Base-by-base conservation (phyloP, 1,139 yeast genomes). In the Geotrichum australiense region DNA sequence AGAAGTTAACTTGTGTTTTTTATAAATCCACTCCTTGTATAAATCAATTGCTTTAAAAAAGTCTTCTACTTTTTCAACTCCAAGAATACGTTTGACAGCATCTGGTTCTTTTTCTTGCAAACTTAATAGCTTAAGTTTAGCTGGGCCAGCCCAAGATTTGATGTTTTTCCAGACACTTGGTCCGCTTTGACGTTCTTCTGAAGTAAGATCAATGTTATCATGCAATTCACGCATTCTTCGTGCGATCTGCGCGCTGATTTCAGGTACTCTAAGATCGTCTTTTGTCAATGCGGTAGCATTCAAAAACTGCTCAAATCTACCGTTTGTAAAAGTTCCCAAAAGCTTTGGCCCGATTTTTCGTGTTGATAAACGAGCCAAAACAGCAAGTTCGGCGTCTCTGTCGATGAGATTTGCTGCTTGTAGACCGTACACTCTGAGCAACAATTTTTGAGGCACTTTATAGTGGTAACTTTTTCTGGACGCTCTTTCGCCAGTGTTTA, bases 191-290 rank as follows among this genome's bases (percentile, higher is more conserved):
- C 68, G 63, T 52, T 80, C 89, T 3, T 61, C 63, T 5, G 60
- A 56, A 25, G 74, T 73, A 43, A 91, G 65, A n/a, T 74, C 76
- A 23, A 91, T 78, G 55, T 89, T 87, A 47, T 73, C 73, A 58
- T 91, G 98, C 47, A 91, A 70, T 54, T 91, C 97, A 55, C 91
- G 81, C 97, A 91, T 91, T 66, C 98, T 79, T 66, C 95, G 78
- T 7, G 96, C 96, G 50, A 91, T 80, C 68, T 85, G 84, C 50
- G 81, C 80, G 37, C 91, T 78, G 16, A 84, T 78, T 19, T 79
- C 78, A 48, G 84, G 78, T 50, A 79, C 78, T 57, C 94, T 72
- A 45, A 91, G 75, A 52, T 84, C 86, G 10, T 73, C 71, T 53
- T 77, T 80, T 37, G 78, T 75, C 49, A 91, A 70, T 1, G 96